A percentile compares a stretch with the other conserved stretches of the same genome.
Conservation (phyloP, 2,329 filamentous ascomycete species). For the Thelonectria olida region DNA sequence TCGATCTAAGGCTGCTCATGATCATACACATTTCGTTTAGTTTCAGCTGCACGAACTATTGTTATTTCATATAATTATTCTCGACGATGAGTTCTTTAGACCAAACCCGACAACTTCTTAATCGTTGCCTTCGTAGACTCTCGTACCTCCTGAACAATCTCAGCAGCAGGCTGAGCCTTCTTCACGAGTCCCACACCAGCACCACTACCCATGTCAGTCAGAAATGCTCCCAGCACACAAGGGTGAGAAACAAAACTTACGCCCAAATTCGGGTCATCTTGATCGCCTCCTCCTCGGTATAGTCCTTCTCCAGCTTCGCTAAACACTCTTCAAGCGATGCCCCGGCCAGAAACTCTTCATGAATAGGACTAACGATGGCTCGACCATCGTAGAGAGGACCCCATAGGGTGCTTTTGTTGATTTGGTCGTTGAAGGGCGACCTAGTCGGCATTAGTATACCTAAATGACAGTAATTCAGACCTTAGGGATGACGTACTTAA, state of each 20-base stretch:
- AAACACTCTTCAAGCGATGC: slow-evolving; percentile 54
- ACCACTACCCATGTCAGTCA: slow-evolving; percentile 43
- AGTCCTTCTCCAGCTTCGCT: slow-evolving; percentile 49
- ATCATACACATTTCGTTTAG: neutral
- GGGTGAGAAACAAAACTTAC: slow-evolving; percentile 36
- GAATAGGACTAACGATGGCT: slow-evolving; percentile 51
- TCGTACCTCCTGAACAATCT: slow-evolving; percentile 54
- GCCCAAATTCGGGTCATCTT: slow-evolving; percentile 50
- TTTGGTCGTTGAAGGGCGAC: slow-evolving; percentile 53
- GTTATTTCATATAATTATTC: neutral
- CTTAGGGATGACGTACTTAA: slow-evolving; percentile 49
- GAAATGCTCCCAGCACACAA: neutral
- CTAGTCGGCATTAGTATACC: slow-evolving; percentile 26
- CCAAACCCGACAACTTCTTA: slow-evolving; percentile 36
- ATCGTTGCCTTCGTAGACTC: slow-evolving; percentile 49
- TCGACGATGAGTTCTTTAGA: slow-evolving; percentile 3
- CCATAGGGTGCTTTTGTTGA: slow-evolving; percentile 52
- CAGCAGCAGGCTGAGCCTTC: slow-evolving; percentile 50
- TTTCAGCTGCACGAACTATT: neutral
- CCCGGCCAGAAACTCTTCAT: slow-evolving; percentile 51
- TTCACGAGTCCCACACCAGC: slow-evolving; percentile 57
- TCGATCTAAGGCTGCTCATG: slow-evolving; percentile 16
- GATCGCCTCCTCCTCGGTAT: slow-evolving; percentile 44
- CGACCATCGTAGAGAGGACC: slow-evolving; percentile 55
- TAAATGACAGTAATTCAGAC: neutral